These are phyloP conservation scores for Blastomyces parvus DNA, from an alignment of 2,329 filamentous ascomycete species.

Conservation along the genomic window DNA sequence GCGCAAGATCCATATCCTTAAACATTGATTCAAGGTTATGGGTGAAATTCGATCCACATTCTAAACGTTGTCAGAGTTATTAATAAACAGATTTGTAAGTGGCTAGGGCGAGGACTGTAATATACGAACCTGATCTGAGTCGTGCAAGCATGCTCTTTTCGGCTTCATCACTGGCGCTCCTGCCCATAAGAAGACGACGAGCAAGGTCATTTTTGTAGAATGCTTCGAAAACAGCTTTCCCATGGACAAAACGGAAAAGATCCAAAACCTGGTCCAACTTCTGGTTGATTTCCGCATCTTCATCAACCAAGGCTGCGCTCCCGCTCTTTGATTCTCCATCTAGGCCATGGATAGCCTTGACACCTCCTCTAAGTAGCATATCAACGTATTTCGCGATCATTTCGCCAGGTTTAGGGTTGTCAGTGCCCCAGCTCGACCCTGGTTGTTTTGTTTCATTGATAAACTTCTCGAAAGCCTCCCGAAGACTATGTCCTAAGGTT, in stretches of 20 bases:
- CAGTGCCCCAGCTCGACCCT: slow-evolving; percentile 62
- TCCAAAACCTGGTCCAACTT: slow-evolving; percentile 90
- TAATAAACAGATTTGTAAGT: slow-evolving; percentile 9
- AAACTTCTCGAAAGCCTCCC: slow-evolving; percentile 78
- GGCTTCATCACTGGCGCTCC: slow-evolving; percentile 87
- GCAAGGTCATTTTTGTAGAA: slow-evolving; percentile 99
- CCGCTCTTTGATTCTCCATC: slow-evolving; percentile 49
- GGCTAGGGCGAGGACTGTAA: neutral
- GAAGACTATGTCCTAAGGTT: slow-evolving; percentile 64
- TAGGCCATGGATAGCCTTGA: slow-evolving; percentile 68
- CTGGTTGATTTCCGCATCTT: slow-evolving; percentile 82
- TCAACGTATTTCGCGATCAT: slow-evolving; percentile 98
- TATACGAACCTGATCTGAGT: slow-evolving; percentile 56
- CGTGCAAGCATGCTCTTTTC: slow-evolving; percentile 92
- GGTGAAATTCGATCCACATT: slow-evolving; percentile 89
- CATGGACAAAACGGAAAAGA: slow-evolving; percentile 91
- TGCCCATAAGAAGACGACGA: slow-evolving; percentile 75
- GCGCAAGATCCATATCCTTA: slow-evolving; percentile 88
- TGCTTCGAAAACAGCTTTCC: slow-evolving; percentile 95
- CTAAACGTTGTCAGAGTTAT: slow-evolving; percentile 29
- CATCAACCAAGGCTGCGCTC: slow-evolving; percentile 60
- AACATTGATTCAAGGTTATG: slow-evolving; percentile 99
- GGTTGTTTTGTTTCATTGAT: slow-evolving; percentile 80
- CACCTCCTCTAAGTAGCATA: slow-evolving; percentile 71
- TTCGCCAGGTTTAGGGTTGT: slow-evolving; percentile 89